Conservation (phyloP, 2,329 filamentous ascomycete species). For the Pezicula carpinea region DNA sequence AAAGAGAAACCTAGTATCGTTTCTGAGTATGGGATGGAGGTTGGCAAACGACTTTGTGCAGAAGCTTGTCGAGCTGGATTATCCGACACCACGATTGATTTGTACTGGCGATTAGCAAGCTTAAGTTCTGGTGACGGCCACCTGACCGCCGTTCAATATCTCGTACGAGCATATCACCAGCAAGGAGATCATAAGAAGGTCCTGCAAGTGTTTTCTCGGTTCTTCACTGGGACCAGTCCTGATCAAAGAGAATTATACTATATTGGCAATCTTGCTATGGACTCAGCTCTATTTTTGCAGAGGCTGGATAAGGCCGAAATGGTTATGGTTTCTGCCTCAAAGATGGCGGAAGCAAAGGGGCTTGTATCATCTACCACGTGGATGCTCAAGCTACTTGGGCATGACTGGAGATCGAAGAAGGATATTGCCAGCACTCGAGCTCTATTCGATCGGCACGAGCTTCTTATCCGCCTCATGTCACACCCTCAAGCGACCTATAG, state of each 20-base stretch:
- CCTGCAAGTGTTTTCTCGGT: constrained; percentile 13
- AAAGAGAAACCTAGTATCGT: constrained; percentile 11
- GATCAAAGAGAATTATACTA: constrained; percentile 14
- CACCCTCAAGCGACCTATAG: constrained; percentile 22
- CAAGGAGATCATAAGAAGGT: constrained; percentile 14
- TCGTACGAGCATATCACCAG: constrained; percentile 19
- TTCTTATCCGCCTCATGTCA: constrained; percentile 5
- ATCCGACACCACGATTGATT: constrained; percentile 14
- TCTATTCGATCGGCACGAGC: constrained; percentile 21
- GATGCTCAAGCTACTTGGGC: constrained; percentile 21
- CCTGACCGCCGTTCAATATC: constrained; percentile 5
- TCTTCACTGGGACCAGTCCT: constrained; percentile 15
- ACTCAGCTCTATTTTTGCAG: constrained; percentile 15
- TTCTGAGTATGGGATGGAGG: constrained; percentile 6
- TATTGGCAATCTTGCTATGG: constrained; percentile 13
- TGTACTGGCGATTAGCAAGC: constrained; percentile 18
- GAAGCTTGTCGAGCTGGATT: constrained; percentile 14
- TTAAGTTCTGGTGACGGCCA: constrained; percentile 6
- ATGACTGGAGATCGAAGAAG: constrained; percentile 20
- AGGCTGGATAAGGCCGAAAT: constrained; percentile 18
- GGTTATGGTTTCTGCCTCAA: constrained; percentile 13
- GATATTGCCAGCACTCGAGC: constrained; percentile 19
- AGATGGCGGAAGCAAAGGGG: constrained; percentile 16
- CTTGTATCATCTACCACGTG: constrained; percentile 18
- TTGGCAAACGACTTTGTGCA: constrained; percentile 19